Evolutionary conservation across 805 yeast species (phyloP), one percentile per base, ranked within the genome.

Genomic region (Saccharomycopsis guyanensis): DNA sequence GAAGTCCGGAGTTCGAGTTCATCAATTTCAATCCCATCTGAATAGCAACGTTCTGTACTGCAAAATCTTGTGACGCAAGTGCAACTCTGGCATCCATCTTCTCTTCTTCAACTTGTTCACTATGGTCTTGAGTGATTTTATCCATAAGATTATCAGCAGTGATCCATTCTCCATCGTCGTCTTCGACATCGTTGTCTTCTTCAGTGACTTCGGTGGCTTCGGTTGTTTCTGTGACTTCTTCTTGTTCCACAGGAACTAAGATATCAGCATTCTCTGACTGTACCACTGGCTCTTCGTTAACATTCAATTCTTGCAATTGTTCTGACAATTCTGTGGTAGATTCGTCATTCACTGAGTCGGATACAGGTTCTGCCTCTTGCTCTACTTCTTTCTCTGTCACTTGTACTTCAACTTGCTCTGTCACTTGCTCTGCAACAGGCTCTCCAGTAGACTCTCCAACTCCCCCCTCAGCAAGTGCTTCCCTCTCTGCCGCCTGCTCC

Each of bases 51-150:
- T 93, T 93, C 64, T 93, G 99, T 58, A 91, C 86, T 2, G 99
- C 97, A 67, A 91, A 93, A 76, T 93, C 99, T 23, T 95, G 95
- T 0, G 97, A 84, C 0, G 96, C 82, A 42, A 93, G 66, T 2
- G 97, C 98, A 16, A 82, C 93, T 53, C 80, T 75, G 48, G 82
- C 72, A n/a, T 66, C 55, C 43, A 60, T 61, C 7, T 10, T 7
- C 4, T 34, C 60, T 12, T 61, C 62, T 29, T 63, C 73, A 40
- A 77, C 69, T 48, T 75, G 73, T 57, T 81, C 87, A 35, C 82
- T 76, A 56, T 70, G 75, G 56, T 86, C 91, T 59, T 79, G 81
- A 34, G 79, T 61, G 59, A 86, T 72, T 44, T 77, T 78, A 55
- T 82, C 86, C 35, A 75, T 69, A 27, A 93, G 64, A 56, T 88